Base-by-base conservation (phyloP, 192 early-diverging fungal genomes). In the Thoreauomyces humboldtii region DNA sequence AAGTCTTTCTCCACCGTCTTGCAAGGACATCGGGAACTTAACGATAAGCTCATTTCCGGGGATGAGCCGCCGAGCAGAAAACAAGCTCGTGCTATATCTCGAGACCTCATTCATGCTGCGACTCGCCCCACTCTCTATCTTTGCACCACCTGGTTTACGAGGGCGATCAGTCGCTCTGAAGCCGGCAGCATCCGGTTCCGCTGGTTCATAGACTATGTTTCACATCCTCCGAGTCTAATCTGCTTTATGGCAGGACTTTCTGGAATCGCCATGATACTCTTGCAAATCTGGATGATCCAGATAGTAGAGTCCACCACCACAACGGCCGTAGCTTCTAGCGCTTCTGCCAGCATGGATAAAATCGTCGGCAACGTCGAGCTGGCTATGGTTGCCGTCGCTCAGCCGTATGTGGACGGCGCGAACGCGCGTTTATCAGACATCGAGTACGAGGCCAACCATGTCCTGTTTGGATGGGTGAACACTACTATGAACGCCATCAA, bases 401-500 rank as follows among this genome's bases (percentile, higher is more conserved):
- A 50, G 21, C 59, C 59, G 7, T 69, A 69, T 45, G 50, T 61
- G 5, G 48, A 25, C 19, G 34, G 19, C 22, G 55, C 41, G 14
- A 69, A 61, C 51, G 43, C 17, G 7, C n/a, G n/a, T 7, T 9
- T 69, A 15, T 14, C 50, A 7, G 5, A n/a, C 15, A 31, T 60
- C 17, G 65, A 68, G 48, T n/a, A 15, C 3, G 35, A 15, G 15
- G 29, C 41, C 1, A 69, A 69, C 43, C 31, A 29, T 19, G 52
- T n/a, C n/a, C 29, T 69, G 32, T 69, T 69, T 42, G 67, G 67
- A 33, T 68, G 65, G 65, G 52, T 66, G 11, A 37, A 29, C 36
- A 77, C 33, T 2, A 70, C 63, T 1, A 72, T 63, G 51, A 73
- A 77, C 15, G 68, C 63, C 53, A 73, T 79, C 12, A 79, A 54